Percentiles rank a stretch among this genome's conserved stretches.
phyloP scores from a whole-genome alignment of 2,329 filamentous ascomycete species.

The Sporothrix globosa region DNA sequence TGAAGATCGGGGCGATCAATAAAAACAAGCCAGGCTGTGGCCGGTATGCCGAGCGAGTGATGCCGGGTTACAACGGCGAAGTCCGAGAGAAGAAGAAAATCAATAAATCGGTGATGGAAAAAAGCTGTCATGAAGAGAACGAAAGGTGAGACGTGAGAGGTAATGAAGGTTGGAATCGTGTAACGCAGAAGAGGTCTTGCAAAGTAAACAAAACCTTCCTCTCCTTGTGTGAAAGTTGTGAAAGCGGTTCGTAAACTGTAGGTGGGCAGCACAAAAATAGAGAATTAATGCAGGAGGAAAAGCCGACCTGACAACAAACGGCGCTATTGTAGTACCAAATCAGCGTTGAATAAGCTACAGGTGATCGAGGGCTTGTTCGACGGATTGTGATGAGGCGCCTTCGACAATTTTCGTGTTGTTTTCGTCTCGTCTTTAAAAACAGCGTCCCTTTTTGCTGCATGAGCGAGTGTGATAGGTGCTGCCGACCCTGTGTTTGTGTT shows the following conservation, averaged over 20 bases:
- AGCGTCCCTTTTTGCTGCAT: constrained; percentile 28
- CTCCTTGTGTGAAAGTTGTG: neutral
- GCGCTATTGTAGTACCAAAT: constrained; percentile 13
- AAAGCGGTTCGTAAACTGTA: neutral
- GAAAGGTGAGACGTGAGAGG: neutral
- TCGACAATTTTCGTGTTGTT: neutral
- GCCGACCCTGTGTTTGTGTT: constrained; percentile 19
- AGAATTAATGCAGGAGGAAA: neutral
- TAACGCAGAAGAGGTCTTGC: constrained; percentile 9
- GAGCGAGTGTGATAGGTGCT: constrained; percentile 29
- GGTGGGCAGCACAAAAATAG: neutral
- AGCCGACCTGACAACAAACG: neutral
- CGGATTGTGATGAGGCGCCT: constrained; percentile 1
- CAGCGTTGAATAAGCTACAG: constrained; percentile 29
- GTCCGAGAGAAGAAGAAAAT: neutral
- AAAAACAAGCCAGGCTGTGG: constrained; percentile 6
- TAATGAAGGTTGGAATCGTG: neutral
- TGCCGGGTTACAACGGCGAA: neutral
- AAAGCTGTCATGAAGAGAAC: neutral
- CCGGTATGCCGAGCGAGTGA: neutral
- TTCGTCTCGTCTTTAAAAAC: constrained; percentile 21
- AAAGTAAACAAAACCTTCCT: constrained; percentile 29
- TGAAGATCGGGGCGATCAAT: neutral
- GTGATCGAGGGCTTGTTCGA: constrained; percentile 1
- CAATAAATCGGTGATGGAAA: neutral